Evolutionary conservation across 257 asterid genomes (phyloP).

Genomic region (Salvia splendens): DNA sequence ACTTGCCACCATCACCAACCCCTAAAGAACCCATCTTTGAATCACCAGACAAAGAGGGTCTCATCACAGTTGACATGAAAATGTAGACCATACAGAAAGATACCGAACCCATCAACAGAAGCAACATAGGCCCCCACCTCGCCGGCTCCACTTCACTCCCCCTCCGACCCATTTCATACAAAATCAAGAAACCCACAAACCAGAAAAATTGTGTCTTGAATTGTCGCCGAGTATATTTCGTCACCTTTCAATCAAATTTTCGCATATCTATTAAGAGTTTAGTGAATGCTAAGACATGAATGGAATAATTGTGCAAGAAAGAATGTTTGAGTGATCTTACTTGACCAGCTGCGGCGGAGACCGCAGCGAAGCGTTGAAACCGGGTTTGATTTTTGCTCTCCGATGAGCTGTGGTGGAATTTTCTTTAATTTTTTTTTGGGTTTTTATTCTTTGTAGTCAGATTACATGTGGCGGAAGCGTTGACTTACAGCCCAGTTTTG

Average conservation of each 20-base stretch:
- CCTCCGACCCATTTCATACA: conserved; percentile 71
- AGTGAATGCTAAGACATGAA: background rate
- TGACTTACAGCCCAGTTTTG: too few species aligned
- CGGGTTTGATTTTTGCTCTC: conserved; percentile 7
- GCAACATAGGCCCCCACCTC: conserved; percentile 57
- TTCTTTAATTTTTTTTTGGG: background rate
- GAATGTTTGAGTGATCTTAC: conserved; percentile 30
- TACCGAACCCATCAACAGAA: conserved; percentile 68
- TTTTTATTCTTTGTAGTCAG: conserved; percentile 3
- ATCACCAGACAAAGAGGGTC: conserved; percentile 34
- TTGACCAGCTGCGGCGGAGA: background rate
- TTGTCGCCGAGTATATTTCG: background rate
- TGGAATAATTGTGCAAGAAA: background rate
- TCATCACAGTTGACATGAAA: conserved; percentile 62
- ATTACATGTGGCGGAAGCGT: too few species aligned
- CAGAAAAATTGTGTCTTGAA: conserved; percentile 4
- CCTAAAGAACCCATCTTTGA: conserved; percentile 33
- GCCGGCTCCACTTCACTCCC: conserved; percentile 63
- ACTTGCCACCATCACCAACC: conserved; percentile 26
- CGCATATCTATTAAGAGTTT: conserved; percentile 18
- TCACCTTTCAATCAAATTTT: conserved; percentile 32
- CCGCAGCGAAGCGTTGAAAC: too few species aligned
- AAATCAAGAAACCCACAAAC: conserved; percentile 38
- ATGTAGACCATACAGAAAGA: conserved; percentile 62
- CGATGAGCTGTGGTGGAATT: conserved; percentile 21